Conservation (phyloP, 495 filamentous ascomycete species). For the Penicillium cinerascens region DNA sequence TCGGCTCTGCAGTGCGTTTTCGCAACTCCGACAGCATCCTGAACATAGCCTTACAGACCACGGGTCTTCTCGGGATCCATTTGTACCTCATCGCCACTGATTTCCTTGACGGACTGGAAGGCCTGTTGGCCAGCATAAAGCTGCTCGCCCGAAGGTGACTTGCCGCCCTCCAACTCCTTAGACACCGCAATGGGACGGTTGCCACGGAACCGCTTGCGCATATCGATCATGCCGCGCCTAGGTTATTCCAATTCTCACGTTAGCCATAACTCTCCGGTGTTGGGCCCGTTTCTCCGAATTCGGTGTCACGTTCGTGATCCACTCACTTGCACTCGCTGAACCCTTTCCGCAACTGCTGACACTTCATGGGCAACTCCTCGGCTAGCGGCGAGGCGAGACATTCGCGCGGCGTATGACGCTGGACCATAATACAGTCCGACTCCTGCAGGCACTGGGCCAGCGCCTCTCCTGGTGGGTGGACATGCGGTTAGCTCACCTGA, state of each 20-base stretch:
- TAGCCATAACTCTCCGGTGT: background rate
- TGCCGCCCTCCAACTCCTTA: slow-evolving; percentile 57
- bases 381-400: slow-evolving; percentile 77
- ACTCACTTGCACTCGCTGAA: slow-evolving; percentile 86
- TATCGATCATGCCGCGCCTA: slow-evolving; percentile 87
- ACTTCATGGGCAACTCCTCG: slow-evolving; percentile 76
- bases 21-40: background rate
- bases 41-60: slow-evolving; percentile 31
- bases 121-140: slow-evolving; percentile 78
- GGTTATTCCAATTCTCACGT: slow-evolving; percentile 9
- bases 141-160: slow-evolving; percentile 46
- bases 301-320: background rate
- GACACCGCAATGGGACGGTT: slow-evolving; percentile 76
- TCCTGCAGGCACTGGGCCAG: slow-evolving; percentile 91
- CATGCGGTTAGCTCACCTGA: slow-evolving; percentile 12
- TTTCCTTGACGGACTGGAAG: slow-evolving; percentile 53
- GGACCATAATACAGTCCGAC: slow-evolving; percentile 90
- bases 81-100: slow-evolving; percentile 45
- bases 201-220: slow-evolving; percentile 98
- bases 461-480: slow-evolving; percentile 64
- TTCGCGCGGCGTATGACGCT: slow-evolving; percentile 80
- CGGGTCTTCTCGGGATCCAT: slow-evolving; percentile 52
- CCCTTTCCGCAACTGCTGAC: slow-evolving; percentile 88
- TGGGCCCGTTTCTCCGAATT: background rate
- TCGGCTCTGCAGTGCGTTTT: background rate